Evolutionary conservation across 176 grass and related monocot genomes (phyloP).

Genomic region (Raddia distichophylla): DNA sequence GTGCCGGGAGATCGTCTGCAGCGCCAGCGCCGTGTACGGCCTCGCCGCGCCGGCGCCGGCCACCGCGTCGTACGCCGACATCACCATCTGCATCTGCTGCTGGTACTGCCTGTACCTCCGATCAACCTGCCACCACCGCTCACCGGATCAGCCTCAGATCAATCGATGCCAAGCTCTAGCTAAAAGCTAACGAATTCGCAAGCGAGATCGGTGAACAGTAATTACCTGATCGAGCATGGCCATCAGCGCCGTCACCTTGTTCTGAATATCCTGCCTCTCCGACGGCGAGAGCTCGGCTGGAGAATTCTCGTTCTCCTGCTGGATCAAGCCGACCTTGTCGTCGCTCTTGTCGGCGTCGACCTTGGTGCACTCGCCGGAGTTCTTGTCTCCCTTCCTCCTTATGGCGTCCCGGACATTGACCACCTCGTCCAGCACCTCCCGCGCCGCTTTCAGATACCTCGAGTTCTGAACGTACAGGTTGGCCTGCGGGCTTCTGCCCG

Average conservation of each 20-base stretch:
- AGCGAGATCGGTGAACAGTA: not conserved
- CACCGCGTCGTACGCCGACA: constrained; percentile 70
- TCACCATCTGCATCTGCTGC: constrained; percentile 83
- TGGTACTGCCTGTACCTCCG: constrained; percentile 88
- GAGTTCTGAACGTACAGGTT: constrained; percentile 66
- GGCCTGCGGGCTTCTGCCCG: constrained; percentile 46
- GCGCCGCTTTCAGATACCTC: constrained; percentile 68
- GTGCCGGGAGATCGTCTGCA: constrained; percentile 90
- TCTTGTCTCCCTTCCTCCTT: constrained; percentile 59
- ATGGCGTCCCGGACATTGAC: constrained; percentile 72
- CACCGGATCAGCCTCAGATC: not conserved
- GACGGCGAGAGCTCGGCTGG: constrained; percentile 66
- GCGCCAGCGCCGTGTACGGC: constrained; percentile 82
- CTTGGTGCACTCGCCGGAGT: constrained; percentile 52
- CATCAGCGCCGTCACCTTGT: constrained; percentile 85
- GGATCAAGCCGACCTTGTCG: constrained; percentile 33
- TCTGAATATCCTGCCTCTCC: constrained; percentile 89
- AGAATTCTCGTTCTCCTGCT: constrained; percentile 53
- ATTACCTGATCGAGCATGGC: constrained; percentile 89
- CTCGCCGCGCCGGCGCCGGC: constrained; percentile 64
- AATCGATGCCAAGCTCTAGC: not conserved
- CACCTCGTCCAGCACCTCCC: constrained; percentile 78
- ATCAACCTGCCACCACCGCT: constrained; percentile 51
- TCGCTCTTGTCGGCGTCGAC: constrained; percentile 56
- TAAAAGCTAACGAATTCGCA: not conserved